Evolutionary conservation across 208 protist species (phyloP).

Genomic region (Herpetomonas tarakana): DNA sequence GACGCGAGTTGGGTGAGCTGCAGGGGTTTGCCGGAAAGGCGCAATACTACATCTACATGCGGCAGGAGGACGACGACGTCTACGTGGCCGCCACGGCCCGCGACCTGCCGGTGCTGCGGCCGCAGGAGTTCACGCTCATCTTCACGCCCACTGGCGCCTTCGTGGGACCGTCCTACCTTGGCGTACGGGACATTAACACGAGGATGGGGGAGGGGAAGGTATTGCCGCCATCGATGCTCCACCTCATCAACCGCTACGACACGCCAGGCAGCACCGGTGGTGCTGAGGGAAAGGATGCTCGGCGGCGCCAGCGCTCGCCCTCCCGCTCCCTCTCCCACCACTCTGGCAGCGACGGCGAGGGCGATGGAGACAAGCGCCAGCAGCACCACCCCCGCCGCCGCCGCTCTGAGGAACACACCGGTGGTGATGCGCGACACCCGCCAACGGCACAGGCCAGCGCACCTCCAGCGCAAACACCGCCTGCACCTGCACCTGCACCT

Average conservation of each 20-base stretch:
- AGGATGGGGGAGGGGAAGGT: neutral
- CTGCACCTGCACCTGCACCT: too few relatives aligned
- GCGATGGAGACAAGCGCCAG: neutral
- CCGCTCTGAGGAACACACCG: neutral
- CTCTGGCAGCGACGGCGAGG: neutral
- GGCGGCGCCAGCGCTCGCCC: neutral
- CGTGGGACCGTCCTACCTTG: constrained; percentile 3
- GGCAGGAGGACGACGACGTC: constrained; percentile 6
- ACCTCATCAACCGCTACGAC: neutral
- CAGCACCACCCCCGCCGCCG: neutral
- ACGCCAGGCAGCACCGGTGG: neutral
- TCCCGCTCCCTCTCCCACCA: too few relatives aligned
- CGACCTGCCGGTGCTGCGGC: constrained; percentile 12
- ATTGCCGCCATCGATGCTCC: neutral
- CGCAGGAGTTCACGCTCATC: constrained; percentile 7
- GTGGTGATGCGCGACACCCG: too few relatives aligned
- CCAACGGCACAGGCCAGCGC: too few relatives aligned
- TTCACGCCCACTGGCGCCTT: constrained; percentile 8
- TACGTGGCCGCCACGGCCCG: constrained; percentile 14
- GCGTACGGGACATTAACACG: neutral
- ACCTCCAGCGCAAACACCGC: too few relatives aligned
- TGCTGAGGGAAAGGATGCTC: neutral
- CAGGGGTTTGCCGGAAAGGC: constrained; percentile 10
- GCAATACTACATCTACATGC: constrained; percentile 18
- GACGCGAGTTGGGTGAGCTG: constrained; percentile 18